Evolutionary conservation across 1,284 basidiomycete species (phyloP).

Genomic region (Ganoderma resinaceum): DNA sequence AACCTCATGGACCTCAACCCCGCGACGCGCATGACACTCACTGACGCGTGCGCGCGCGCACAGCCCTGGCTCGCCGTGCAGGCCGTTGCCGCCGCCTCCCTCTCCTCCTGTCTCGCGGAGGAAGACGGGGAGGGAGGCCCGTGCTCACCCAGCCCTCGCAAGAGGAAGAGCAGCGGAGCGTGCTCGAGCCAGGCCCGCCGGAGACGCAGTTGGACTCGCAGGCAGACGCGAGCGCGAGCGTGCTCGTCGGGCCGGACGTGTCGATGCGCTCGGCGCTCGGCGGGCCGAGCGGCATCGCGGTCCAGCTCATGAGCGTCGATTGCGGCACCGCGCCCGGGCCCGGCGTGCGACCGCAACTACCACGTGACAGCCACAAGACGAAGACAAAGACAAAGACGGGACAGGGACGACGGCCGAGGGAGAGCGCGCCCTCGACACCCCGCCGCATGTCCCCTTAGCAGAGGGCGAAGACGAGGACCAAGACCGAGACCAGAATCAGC

Average conservation of each 20-base stretch:
- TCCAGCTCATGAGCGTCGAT: conserved; percentile 5
- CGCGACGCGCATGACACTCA: conserved; percentile 61
- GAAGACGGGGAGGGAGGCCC: background rate
- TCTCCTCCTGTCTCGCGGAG: background rate
- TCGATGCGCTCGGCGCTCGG: conserved; percentile 15
- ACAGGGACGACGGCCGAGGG: background rate
- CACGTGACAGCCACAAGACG: too few species aligned
- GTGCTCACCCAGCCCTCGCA: background rate
- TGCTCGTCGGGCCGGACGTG: conserved; percentile 2
- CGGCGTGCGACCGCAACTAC: conserved; percentile 1
- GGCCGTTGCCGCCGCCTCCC: background rate
- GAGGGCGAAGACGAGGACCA: conserved; percentile 3
- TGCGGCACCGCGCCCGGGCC: too few species aligned
- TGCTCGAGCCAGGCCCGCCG: background rate
- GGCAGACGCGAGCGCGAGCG: background rate
- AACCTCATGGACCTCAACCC: conserved; percentile 61
- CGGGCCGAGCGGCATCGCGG: conserved; percentile 9
- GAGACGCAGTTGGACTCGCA: background rate
- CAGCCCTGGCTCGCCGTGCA: conserved; percentile 68
- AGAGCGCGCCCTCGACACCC: conserved; percentile 3
- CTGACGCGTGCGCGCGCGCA: conserved; percentile 57
- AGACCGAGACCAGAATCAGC: too few species aligned
- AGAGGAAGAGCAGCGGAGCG: background rate
- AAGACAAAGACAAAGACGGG: background rate
- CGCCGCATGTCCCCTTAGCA: conserved; percentile 10